Conservation (phyloP, 768 basidiomycete genomes). For the Psilocybe cyanescens region DNA sequence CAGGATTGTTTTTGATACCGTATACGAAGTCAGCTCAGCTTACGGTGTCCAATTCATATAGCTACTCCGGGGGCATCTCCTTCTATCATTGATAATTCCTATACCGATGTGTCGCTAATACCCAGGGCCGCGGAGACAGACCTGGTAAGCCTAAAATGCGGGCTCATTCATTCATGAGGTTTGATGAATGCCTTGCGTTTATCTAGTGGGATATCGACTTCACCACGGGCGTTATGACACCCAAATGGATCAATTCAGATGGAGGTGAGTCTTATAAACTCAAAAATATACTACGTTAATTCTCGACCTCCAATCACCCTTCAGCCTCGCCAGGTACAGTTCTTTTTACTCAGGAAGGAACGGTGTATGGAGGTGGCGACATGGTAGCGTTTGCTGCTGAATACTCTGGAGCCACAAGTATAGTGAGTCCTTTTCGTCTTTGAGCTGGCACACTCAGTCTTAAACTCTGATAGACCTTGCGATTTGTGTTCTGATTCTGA, state of each 20-base stretch:
- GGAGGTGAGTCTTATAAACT: neutral
- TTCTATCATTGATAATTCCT: neutral
- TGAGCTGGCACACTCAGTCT: neutral
- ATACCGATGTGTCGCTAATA: neutral
- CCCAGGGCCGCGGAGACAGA: neutral
- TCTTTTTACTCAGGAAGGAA: neutral
- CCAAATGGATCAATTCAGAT: neutral
- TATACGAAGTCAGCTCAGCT: neutral
- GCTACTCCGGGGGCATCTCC: neutral
- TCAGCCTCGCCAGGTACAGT: neutral
- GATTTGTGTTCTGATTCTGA: neutral
- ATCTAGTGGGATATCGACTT: constrained; percentile 7
- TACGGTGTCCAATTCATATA: neutral
- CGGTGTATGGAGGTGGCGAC: constrained; percentile 2
- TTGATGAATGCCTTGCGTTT: neutral
- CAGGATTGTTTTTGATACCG: too few species aligned
- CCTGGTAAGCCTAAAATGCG: neutral
- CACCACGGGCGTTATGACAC: neutral
- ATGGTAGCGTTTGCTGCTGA: neutral
- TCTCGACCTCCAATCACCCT: neutral
- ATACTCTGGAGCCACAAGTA: neutral
- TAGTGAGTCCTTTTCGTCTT: neutral
- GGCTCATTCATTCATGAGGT: neutral
- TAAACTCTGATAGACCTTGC: neutral
- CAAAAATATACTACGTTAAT: neutral